phyloP scores from a whole-genome alignment of 1,284 basidiomycete species.

The Boletus smithii region DNA sequence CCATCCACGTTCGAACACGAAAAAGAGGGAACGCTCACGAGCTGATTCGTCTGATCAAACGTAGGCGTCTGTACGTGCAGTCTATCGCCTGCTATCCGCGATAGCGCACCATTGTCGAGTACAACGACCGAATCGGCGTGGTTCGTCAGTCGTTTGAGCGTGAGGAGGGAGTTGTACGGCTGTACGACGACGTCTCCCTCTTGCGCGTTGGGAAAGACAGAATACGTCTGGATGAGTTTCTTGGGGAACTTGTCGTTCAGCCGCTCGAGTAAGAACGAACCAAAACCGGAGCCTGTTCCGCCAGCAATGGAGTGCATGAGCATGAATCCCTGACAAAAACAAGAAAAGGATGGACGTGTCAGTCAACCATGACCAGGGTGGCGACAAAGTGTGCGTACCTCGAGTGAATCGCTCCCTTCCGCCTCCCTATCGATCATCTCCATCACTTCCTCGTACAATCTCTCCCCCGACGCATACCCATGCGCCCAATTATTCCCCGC shows the following conservation, averaged over 20 bases:
- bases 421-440: conserved; percentile 99
- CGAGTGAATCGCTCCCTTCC: conserved; percentile 95
- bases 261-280: conserved; percentile 94
- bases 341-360: background rate
- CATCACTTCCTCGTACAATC: conserved; percentile 95
- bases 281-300: conserved; percentile 96
- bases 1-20: background rate
- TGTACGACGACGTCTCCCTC: conserved; percentile 96
- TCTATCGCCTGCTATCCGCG: conserved; percentile 88
- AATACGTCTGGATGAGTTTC: conserved; percentile 99
- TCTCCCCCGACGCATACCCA: conserved; percentile 87
- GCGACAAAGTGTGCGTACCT: conserved; percentile 53
- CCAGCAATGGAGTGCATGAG: conserved; percentile 98
- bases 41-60: conserved; percentile 94
- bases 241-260: conserved; percentile 98
- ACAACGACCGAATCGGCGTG: conserved; percentile 98
- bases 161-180: conserved; percentile 96
- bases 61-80: conserved; percentile 88
- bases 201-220: conserved; percentile 93
- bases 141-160: conserved; percentile 91
- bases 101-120: conserved; percentile 92
- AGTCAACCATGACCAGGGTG: background rate
- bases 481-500: conserved; percentile 99
- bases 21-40: conserved; percentile 47
- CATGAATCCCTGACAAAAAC: conserved; percentile 84